Evolutionary conservation across 345 rosid species (phyloP).

Genomic region (Salix udensis): DNA sequence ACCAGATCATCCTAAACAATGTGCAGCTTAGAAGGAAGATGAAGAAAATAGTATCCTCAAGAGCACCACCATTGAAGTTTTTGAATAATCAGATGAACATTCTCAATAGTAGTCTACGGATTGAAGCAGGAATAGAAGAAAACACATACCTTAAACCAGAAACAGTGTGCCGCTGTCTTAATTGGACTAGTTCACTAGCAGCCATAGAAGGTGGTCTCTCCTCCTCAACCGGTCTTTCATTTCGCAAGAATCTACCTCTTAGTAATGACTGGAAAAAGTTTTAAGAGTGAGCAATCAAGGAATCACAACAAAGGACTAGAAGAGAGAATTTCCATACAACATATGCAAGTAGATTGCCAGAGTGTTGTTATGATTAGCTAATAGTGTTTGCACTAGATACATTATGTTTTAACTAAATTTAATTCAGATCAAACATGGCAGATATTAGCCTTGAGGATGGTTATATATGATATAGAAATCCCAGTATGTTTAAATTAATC

Average conservation of each 20-base stretch:
- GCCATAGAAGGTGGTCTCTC: conserved; percentile 81
- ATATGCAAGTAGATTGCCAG: neutral
- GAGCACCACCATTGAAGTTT: neutral
- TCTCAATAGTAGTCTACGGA: neutral
- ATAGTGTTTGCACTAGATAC: neutral
- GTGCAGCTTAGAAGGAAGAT: neutral
- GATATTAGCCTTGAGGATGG: neutral
- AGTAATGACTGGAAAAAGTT: conserved; percentile 66
- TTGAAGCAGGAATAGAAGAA: conserved; percentile 4
- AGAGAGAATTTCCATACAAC: neutral
- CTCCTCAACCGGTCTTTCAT: conserved; percentile 70
- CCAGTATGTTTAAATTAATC: neutral
- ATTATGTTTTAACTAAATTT: neutral
- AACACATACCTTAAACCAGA: conserved; percentile 78
- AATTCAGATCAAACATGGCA: neutral
- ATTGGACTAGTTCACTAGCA: conserved; percentile 77
- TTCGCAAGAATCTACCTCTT: conserved; percentile 91
- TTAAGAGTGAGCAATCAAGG: neutral
- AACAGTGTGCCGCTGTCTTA: conserved; percentile 84
- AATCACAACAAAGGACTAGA: neutral
- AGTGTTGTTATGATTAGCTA: neutral
- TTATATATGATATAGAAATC: neutral
- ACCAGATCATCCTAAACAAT: neutral
- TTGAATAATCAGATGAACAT: neutral
- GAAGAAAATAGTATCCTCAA: neutral